phyloP scores from a whole-genome alignment of 129 eudicot genomes.

The Saussurea involucrata region DNA sequence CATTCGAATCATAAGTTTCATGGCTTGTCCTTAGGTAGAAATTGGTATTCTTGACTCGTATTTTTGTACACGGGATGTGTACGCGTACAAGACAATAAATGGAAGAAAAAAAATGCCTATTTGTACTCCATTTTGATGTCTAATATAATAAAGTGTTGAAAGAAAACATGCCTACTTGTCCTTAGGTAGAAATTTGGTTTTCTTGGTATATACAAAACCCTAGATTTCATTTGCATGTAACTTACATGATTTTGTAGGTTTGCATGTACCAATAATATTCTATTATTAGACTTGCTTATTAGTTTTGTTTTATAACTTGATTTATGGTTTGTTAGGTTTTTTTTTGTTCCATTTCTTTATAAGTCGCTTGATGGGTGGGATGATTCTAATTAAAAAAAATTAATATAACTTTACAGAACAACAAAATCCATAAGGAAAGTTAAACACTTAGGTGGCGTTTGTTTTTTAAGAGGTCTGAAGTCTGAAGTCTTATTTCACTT shows the following conservation, averaged over 20 bases:
- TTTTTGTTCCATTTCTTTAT: neutral
- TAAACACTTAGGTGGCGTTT: neutral
- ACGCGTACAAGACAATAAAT: too few species aligned
- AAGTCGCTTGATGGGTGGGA: neutral
- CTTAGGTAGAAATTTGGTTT: neutral
- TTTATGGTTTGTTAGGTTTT: neutral
- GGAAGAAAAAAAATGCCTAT: too few species aligned
- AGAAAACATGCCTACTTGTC: too few species aligned
- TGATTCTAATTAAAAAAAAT: neutral
- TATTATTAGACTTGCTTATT: neutral
- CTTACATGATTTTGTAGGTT: neutral
- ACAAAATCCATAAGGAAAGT: neutral
- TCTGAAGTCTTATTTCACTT: too few species aligned
- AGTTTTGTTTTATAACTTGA: neutral
- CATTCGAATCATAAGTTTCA: too few species aligned
- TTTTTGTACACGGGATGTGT: too few species aligned
- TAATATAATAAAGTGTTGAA: too few species aligned
- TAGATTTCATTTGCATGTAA: slow-evolving; percentile 3
- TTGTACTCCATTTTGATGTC: too few species aligned
- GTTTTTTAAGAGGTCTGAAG: too few species aligned
- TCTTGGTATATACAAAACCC: slow-evolving; percentile 10
- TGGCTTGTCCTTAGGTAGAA: too few species aligned
- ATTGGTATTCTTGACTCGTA: too few species aligned
- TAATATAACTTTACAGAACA: neutral
- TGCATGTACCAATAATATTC: neutral